Conservation (phyloP, 306 rosid species). For the Fagus crenata region DNA sequence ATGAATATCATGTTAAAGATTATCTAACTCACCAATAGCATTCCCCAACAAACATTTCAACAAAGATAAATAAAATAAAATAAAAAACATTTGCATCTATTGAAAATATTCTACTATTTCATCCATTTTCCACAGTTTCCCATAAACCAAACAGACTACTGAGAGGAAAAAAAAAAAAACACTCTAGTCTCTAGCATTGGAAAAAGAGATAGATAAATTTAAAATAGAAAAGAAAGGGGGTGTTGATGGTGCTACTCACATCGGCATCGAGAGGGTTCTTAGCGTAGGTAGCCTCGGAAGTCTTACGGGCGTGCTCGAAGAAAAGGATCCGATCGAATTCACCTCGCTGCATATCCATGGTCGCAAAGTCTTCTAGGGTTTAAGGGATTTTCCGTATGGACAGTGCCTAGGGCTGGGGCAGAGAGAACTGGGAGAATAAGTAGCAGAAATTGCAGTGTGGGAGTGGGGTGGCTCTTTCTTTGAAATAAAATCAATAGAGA, state of each 20-base stretch:
- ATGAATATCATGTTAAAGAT: too few species aligned
- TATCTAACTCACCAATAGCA: too few species aligned
- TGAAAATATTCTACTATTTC: not conserved
- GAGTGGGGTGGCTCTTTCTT: not conserved
- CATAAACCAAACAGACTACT: not conserved
- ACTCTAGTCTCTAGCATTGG: too few species aligned
- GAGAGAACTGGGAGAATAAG: not conserved
- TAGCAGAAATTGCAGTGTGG: not conserved
- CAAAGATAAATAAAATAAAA: not conserved
- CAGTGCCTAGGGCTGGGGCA: not conserved
- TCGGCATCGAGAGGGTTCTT: conserved; percentile 77
- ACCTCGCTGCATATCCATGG: conserved; percentile 63
- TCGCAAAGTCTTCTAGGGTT: not conserved
- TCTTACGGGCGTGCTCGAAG: conserved; percentile 79
- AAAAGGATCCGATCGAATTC: conserved; percentile 82
- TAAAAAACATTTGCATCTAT: not conserved
- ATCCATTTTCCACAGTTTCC: not conserved
- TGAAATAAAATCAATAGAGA: not conserved
- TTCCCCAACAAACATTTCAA: not conserved
- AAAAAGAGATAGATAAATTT: not conserved
- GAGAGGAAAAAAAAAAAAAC: not conserved
- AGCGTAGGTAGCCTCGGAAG: conserved; percentile 57
- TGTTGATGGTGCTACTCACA: conserved; percentile 38
- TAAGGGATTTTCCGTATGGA: not conserved
- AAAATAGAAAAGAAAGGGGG: too few species aligned